Evolutionary conservation across 2,329 filamentous ascomycete species (phyloP), one percentile per base, ranked within the genome.

Genomic region (Ambrosiella cleistominuta): DNA sequence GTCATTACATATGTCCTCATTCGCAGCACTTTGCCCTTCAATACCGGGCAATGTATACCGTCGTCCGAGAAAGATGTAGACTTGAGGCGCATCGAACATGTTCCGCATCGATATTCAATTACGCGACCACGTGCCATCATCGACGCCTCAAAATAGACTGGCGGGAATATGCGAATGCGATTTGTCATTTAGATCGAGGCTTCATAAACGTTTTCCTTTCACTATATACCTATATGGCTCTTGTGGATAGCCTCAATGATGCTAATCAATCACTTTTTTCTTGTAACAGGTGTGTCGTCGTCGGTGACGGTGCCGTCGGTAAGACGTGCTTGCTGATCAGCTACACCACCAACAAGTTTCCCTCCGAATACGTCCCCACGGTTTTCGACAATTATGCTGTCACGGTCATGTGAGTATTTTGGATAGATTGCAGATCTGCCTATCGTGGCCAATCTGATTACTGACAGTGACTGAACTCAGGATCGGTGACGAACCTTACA

Each of bases 341-440:
- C 71, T 98, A 98, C 75, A 98, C 93, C 64, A 98, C 93, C 63
- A 98, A 98, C 80, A 97, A 97, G 68, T 98, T 98, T 72, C 93
- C 93, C 40, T 96, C 90, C 67, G 93, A 98, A 90, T 98, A 98
- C 72, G 93, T 98, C 60, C 93, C 93, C 56, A 98, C 93, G 37
- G 93, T 98, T 63, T 98, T 98, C 72, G 93, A 98, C 73, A 98
- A 98, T 75, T 98, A 98, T 80, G 93, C 93, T 60, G 93, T 98
- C 70, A 98, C 93, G 64, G 93, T 98, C 65, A 98, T 98, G 93
- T 96, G 79, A 83, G 89, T 84, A 59, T 39, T 38, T 57, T 17
- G 44, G 7, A 17, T 17, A 49, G 13, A 27, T 9, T 27, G 27
- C 27, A 27, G 27, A 27, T 27, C 27, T 27, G 27, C 3, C 50